Evolutionary conservation across 2,329 filamentous ascomycete genomes (phyloP).

Genomic region (Aspergillus fructus): DNA sequence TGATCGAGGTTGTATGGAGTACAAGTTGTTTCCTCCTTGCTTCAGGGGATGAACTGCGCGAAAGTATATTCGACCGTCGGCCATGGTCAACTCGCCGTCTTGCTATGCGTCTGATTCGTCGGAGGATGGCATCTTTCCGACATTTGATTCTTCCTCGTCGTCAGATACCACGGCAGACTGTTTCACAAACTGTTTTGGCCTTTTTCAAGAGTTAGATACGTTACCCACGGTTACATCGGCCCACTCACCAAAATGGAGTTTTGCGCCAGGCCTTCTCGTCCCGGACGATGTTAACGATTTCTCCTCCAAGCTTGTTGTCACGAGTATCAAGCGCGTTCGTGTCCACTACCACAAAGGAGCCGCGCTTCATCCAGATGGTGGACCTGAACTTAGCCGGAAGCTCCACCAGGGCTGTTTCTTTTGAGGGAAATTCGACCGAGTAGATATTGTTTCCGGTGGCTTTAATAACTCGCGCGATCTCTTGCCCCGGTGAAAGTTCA

Average conservation of each 20-base stretch:
- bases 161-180: constrained; percentile 62
- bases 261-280: constrained; percentile 93
- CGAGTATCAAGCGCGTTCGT: constrained; percentile 62
- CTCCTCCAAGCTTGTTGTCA: constrained; percentile 77
- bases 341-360: constrained; percentile 83
- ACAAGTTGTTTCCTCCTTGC: not conserved
- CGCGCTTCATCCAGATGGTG: constrained; percentile 89
- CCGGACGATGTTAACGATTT: constrained; percentile 89
- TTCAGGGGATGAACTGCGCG: not conserved
- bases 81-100: constrained; percentile 9
- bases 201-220: constrained; percentile 36
- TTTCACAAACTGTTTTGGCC: constrained; percentile 78
- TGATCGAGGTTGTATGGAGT: not conserved
- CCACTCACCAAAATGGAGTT: constrained; percentile 73
- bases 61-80: not conserved
- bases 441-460: constrained; percentile 90
- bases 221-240: not conserved
- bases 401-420: constrained; percentile 70
- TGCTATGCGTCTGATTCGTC: constrained; percentile 71
- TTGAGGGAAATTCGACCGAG: constrained; percentile 69
- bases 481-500: constrained; percentile 51
- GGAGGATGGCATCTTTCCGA: constrained; percentile 81
- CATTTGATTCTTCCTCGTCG: constrained; percentile 74
- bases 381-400: constrained; percentile 83
- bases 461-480: constrained; percentile 74